These are phyloP conservation scores for Xanthoconium separans DNA, from an alignment of 1,284 basidiomycete genomes.

Conservation along the genomic window DNA sequence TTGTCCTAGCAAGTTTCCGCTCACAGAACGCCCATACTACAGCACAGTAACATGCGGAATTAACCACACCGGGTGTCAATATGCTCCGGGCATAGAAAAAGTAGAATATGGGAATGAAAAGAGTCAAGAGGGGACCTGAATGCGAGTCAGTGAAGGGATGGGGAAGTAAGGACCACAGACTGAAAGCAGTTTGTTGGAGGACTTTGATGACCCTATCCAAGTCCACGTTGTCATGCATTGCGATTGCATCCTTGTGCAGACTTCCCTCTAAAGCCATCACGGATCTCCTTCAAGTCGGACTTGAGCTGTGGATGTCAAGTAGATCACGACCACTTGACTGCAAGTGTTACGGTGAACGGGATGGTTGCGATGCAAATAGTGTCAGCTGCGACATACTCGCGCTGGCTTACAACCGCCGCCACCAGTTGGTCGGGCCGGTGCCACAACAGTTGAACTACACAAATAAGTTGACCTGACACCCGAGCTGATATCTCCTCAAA, in stretches of 20 bases:
- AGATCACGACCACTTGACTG: not conserved
- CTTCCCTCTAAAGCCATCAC: slow-evolving; percentile 9
- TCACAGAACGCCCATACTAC: slow-evolving; percentile 63
- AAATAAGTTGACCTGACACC: no score
- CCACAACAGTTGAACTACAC: no score
- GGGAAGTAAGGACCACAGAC: slow-evolving; percentile 41
- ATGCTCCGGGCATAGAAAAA: slow-evolving; percentile 62
- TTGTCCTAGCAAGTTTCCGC: slow-evolving; percentile 25
- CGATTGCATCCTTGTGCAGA: slow-evolving; percentile 4
- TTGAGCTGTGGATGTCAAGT: not conserved
- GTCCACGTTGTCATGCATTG: slow-evolving; percentile 62
- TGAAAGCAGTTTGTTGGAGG: slow-evolving; percentile 72
- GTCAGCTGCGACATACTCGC: no score
- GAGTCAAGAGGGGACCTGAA: slow-evolving; percentile 78
- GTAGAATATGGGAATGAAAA: slow-evolving; percentile 74
- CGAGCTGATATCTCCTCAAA: no score
- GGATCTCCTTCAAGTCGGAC: not conserved
- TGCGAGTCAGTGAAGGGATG: slow-evolving; percentile 5
- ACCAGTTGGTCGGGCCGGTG: no score
- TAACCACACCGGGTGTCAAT: slow-evolving; percentile 51
- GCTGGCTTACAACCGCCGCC: no score
- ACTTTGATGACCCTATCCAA: slow-evolving; percentile 77
- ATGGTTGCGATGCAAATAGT: no score
- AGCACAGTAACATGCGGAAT: slow-evolving; percentile 53
- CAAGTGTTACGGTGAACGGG: no score